Percentiles rank a stretch among this genome's conserved stretches.
Conservation (phyloP, 2,329 filamentous ascomycete genomes). For the Ophiostoma piceae region DNA sequence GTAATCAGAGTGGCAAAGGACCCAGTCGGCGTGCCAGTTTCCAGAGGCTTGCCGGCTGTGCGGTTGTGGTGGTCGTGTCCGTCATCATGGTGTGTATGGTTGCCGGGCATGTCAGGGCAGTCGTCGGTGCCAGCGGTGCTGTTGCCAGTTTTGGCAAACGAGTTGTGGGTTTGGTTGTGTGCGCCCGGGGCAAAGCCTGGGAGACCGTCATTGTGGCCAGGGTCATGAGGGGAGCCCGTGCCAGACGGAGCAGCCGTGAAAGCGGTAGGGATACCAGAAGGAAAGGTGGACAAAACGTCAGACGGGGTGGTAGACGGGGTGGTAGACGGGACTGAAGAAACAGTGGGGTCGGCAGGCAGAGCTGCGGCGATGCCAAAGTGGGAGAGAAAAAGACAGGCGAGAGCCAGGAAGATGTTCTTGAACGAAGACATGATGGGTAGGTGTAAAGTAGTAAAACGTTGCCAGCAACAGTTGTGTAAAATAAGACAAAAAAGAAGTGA, state of each 20-base stretch:
- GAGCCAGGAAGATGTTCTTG: constrained; percentile 6
- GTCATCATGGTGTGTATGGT: neutral
- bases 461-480: neutral
- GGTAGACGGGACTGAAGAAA: neutral
- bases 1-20: constrained; percentile 22
- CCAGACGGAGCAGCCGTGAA: neutral
- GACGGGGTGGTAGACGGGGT: neutral
- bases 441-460: neutral
- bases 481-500: neutral
- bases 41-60: neutral
- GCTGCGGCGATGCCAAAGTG: neutral
- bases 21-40: neutral
- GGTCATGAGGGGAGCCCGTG: neutral
- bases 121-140: neutral
- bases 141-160: neutral
- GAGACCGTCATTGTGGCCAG: neutral
- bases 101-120: neutral
- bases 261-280: neutral
- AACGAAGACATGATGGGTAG: neutral
- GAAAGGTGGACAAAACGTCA: neutral
- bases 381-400: neutral
- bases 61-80: neutral
- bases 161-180: neutral
- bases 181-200: neutral
- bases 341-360: neutral